phyloP scores from a whole-genome alignment of 805 yeast genomes.

The Barnettozyma sp. region DNA sequence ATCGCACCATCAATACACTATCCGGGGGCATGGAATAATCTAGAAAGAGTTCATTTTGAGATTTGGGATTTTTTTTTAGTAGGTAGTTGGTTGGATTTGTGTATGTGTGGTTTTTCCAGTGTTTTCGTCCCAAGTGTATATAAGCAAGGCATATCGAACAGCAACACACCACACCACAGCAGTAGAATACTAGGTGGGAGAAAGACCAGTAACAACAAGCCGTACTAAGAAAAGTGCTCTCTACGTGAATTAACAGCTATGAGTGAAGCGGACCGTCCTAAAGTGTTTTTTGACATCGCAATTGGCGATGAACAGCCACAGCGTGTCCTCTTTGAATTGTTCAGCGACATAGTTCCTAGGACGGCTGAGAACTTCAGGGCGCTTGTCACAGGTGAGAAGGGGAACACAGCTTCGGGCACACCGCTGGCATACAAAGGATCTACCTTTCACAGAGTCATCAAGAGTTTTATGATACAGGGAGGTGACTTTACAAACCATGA shows the following conservation, averaged over 20 bases:
- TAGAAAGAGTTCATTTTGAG: not conserved
- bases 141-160: too few species aligned
- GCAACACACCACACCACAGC: too few species aligned
- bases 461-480: constrained; percentile 78
- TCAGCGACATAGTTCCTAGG: constrained; percentile 68
- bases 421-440: constrained; percentile 75
- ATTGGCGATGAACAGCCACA: constrained; percentile 67
- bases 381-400: constrained; percentile 84
- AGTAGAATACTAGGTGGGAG: too few species aligned
- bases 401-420: constrained; percentile 51
- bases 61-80: too few species aligned
- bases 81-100: too few species aligned
- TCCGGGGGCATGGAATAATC: too few species aligned
- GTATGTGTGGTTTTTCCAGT: too few species aligned
- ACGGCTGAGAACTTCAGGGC: constrained; percentile 89
- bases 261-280: constrained; percentile 31
- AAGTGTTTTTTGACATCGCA: constrained; percentile 72
- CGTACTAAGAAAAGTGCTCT: not conserved
- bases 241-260: constrained; percentile 3
- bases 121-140: too few species aligned
- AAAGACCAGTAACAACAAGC: not conserved
- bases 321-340: constrained; percentile 71
- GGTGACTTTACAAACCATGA: constrained; percentile 78
- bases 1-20: too few species aligned
- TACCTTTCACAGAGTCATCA: constrained; percentile 89